These are phyloP conservation scores for Candida nemodendra DNA, from an alignment of 805 yeast genomes.

Conservation along the genomic window DNA sequence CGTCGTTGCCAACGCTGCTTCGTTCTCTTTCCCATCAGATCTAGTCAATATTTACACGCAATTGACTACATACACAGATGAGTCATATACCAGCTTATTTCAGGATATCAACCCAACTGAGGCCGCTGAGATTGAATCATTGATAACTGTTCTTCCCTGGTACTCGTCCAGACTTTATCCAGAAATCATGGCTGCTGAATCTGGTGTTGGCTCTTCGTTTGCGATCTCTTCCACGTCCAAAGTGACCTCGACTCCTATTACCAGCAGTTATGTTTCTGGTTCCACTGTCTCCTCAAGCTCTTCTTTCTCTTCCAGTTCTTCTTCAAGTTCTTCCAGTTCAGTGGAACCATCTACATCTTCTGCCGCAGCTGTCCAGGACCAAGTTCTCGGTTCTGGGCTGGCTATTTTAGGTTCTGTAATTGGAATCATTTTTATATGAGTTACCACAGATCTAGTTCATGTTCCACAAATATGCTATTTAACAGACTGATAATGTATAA, in stretches of 20 bases:
- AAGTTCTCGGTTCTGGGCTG: neutral
- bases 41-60: constrained; percentile 23
- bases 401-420: neutral
- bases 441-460: too few relatives aligned
- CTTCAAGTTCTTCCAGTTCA: constrained; percentile 2
- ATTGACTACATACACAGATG: constrained; percentile 36
- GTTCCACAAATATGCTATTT: too few relatives aligned
- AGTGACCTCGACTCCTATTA: constrained; percentile 5
- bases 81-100: constrained; percentile 37
- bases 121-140: constrained; percentile 3
- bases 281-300: neutral
- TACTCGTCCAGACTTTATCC: constrained; percentile 22
- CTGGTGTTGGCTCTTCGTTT: constrained; percentile 5
- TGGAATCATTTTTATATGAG: constrained; percentile 1
- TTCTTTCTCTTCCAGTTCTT: neutral
- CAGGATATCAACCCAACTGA: constrained; percentile 7
- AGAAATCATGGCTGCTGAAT: constrained; percentile 16
- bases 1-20: constrained; percentile 9
- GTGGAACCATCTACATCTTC: constrained; percentile 3
- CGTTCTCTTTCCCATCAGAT: constrained; percentile 11
- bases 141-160: constrained; percentile 26
- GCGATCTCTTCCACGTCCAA: constrained; percentile 6
- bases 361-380: neutral
- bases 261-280: constrained; percentile 3
- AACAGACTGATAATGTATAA: too few relatives aligned